phyloP scores from a whole-genome alignment of 495 filamentous ascomycete species.

The Trichoderma parareesei region DNA sequence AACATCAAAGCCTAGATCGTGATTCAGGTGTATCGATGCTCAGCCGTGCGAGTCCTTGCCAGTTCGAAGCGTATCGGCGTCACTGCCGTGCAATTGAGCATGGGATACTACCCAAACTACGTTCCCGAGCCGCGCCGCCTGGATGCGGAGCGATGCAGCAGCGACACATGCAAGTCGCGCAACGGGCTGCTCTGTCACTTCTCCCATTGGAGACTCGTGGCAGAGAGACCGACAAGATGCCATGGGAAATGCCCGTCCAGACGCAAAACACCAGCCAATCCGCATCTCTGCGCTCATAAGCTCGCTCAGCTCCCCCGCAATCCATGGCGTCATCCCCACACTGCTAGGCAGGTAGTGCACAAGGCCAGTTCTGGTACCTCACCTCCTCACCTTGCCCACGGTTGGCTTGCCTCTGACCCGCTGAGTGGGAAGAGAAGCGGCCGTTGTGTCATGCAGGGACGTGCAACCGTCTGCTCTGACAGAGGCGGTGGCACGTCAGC shows the following conservation, averaged over 20 bases:
- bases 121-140: neutral
- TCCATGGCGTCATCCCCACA: constrained; percentile 10
- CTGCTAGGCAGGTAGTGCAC: constrained; percentile 7
- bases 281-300: neutral
- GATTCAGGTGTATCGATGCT: neutral
- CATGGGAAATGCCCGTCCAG: neutral
- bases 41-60: neutral
- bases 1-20: neutral
- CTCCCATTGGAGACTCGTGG: constrained; percentile 8
- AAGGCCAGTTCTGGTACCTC: neutral
- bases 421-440: neutral
- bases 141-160: neutral
- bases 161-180: neutral
- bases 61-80: neutral
- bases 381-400: neutral
- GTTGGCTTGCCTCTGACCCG: neutral
- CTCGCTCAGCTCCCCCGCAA: constrained; percentile 5
- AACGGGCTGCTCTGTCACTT: neutral
- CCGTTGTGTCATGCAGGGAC: neutral
- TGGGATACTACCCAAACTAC: neutral
- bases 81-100: neutral
- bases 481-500: neutral
- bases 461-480: neutral
- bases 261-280: constrained; percentile 4
- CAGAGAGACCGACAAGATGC: neutral